Percentiles rank a stretch among this genome's conserved stretches.
phyloP scores from a whole-genome alignment of 2,329 filamentous ascomycete species.

The Alternaria panax region DNA sequence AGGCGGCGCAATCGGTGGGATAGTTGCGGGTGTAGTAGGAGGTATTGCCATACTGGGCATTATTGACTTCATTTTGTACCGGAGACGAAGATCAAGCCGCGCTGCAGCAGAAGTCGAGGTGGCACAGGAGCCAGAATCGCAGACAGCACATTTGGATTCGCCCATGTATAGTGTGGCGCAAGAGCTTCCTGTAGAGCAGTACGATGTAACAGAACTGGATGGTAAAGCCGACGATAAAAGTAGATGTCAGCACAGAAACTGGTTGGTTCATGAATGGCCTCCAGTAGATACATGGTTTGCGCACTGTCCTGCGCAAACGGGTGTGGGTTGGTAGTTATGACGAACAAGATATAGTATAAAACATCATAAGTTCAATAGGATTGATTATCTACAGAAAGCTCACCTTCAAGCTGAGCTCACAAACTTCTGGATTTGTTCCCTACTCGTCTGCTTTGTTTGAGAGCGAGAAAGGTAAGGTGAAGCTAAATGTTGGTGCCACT shows the following conservation, averaged over 20 bases:
- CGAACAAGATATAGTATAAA: no score
- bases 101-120: conserved; percentile 4
- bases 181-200: conserved; percentile 14
- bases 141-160: conserved; percentile 9
- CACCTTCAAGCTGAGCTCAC: no score
- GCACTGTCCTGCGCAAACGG: no score
- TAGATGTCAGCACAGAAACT: neutral
- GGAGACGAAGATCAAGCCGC: conserved; percentile 9
- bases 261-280: neutral
- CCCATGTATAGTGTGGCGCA: conserved; percentile 10
- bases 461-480: neutral
- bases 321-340: no score
- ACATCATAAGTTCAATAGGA: no score
- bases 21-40: conserved; percentile 24
- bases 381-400: no score
- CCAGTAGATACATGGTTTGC: no score
- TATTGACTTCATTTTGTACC: conserved; percentile 22
- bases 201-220: conserved; percentile 14
- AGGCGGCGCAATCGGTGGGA: conserved; percentile 25
- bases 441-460: neutral
- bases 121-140: conserved; percentile 8
- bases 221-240: conserved; percentile 8
- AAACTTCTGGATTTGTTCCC: neutral
- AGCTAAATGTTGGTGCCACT: neutral
- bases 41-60: conserved; percentile 20